phyloP scores from a whole-genome alignment of 345 rosid species.

The Populus deltoides region DNA sequence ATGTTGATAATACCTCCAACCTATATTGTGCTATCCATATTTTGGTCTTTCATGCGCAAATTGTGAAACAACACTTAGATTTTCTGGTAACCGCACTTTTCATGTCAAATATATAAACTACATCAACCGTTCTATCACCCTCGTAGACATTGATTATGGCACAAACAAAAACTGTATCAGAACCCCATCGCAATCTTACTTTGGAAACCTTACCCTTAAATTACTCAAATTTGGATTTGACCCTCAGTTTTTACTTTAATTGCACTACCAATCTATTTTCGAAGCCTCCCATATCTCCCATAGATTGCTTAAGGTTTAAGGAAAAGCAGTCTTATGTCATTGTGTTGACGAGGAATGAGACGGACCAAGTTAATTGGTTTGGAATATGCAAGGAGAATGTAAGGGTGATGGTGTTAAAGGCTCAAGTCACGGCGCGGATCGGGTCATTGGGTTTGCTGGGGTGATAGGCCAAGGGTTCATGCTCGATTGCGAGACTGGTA shows the following conservation, averaged over 20 bases:
- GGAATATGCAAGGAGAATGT: conserved; percentile 11
- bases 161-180: conserved; percentile 3
- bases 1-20: neutral
- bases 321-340: conserved; percentile 8
- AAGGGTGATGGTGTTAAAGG: conserved; percentile 15
- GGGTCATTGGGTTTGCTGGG: neutral
- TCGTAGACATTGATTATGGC: conserved; percentile 6
- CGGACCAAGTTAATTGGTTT: neutral
- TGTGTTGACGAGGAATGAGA: neutral
- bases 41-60: conserved; percentile 23
- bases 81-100: neutral
- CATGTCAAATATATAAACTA: conserved; percentile 20
- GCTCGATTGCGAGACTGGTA: conserved; percentile 23
- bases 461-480: conserved; percentile 20
- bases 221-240: conserved; percentile 8
- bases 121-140: neutral
- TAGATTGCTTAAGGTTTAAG: conserved; percentile 1
- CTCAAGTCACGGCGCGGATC: neutral
- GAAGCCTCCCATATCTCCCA: neutral
- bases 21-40: conserved; percentile 16
- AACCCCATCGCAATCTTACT: conserved; percentile 23
- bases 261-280: conserved; percentile 14
- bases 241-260: conserved; percentile 33
- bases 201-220: conserved; percentile 6
- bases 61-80: neutral